Evolutionary conservation across 2,329 filamentous ascomycete genomes (phyloP).

Genomic region (Penicillium sp.): DNA sequence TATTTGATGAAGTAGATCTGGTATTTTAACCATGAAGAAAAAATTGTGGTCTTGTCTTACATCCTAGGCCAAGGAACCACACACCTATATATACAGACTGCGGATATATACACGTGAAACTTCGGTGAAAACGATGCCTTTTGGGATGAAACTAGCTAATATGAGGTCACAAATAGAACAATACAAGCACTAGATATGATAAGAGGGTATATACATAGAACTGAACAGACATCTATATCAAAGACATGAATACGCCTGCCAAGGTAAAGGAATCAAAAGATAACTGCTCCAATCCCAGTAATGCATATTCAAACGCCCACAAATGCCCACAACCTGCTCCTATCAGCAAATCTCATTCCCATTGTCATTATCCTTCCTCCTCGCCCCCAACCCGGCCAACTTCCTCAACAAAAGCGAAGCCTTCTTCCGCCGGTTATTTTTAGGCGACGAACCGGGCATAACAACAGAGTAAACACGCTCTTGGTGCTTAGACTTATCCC

Average conservation of each 20-base stretch:
- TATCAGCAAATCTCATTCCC: not conserved
- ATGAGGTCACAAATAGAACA: not conserved
- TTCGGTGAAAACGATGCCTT: not conserved
- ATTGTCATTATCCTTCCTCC: constrained; percentile 3
- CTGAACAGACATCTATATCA: not conserved
- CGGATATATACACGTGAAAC: not conserved
- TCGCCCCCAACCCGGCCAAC: constrained; percentile 14
- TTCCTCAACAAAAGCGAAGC: constrained; percentile 17
- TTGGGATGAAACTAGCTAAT: not conserved
- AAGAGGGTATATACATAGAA: constrained; percentile 1
- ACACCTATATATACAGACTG: not conserved
- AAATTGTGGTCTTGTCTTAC: too few species aligned
- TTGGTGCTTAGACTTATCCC: constrained; percentile 1
- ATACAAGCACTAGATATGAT: not conserved
- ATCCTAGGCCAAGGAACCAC: too few species aligned
- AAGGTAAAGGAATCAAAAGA: not conserved
- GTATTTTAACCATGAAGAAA: not conserved
- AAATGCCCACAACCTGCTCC: not conserved
- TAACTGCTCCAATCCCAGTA: not conserved
- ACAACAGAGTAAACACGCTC: constrained; percentile 10
- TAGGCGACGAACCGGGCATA: not conserved
- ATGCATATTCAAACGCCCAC: not conserved
- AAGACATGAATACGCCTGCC: not conserved
- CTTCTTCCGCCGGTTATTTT: constrained; percentile 7
- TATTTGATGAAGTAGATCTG: not conserved